A percentile compares a stretch with the other conserved stretches of the same genome.
Evolutionary conservation across 352 stramenopile species (phyloP).

Genomic region (Phytopythium chamaehyphon): DNA sequence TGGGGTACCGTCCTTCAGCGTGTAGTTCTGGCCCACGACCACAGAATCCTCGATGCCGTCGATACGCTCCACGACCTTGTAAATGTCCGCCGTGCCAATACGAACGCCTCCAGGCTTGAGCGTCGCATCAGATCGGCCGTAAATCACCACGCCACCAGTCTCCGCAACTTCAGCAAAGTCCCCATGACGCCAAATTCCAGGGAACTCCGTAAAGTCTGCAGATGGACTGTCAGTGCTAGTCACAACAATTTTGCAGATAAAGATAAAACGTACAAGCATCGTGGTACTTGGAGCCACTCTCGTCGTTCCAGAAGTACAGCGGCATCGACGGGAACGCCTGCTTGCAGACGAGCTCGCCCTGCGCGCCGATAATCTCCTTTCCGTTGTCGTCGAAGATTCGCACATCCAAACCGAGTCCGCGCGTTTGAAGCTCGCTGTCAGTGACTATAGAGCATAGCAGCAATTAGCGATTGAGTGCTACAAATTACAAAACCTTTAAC

Average conservation of each 20-base stretch:
- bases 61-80: conserved; percentile 74
- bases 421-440: conserved; percentile 77
- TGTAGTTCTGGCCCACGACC: conserved; percentile 65
- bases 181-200: conserved; percentile 74
- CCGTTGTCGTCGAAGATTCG: conserved; percentile 65
- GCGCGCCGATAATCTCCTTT: conserved; percentile 35
- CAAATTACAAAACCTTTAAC: neutral
- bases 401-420: conserved; percentile 76
- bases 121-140: conserved; percentile 74
- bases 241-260: neutral
- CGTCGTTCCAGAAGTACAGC: conserved; percentile 77
- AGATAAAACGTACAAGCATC: conserved; percentile 57
- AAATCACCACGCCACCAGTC: conserved; percentile 63
- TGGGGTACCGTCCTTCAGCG: conserved; percentile 53
- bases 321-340: conserved; percentile 86
- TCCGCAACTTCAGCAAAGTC: conserved; percentile 76
- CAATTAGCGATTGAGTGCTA: neutral
- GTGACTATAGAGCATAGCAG: conserved; percentile 27
- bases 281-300: conserved; percentile 69
- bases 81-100: conserved; percentile 77
- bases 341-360: conserved; percentile 65
- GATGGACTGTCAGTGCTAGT: neutral
- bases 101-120: conserved; percentile 74
- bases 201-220: conserved; percentile 76
- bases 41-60: conserved; percentile 59